Base-by-base conservation (phyloP, 192 early-diverging fungal species). In the Rhizophagus sp. region DNA sequence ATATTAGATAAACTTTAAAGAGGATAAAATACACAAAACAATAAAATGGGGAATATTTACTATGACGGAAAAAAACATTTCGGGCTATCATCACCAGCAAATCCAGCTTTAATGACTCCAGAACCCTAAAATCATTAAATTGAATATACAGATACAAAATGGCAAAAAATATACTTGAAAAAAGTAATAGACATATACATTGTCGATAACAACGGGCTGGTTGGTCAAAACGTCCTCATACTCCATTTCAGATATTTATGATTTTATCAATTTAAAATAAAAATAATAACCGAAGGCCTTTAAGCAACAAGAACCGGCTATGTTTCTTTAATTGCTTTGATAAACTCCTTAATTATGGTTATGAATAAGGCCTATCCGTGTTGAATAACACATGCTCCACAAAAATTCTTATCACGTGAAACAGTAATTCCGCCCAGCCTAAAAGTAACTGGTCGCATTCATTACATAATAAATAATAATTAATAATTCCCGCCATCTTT, bases 161-260 rank as follows among this genome's bases (percentile, higher is more conserved):
- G 24, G 39, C 11, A 33, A 34, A n/a, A 22, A 39, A n/a, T 41
- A 17, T 34, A 73, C 12, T 1, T 47, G 34, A 11, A 50, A 30
- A 27, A 50, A 50, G 8, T 62, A 83, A 47, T 47, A 47, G 11
- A 12, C 11, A 12, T 91, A 88, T 91, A 99, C 97, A 90, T 98
- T 98, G 89, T 99, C 98, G 84, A 99, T 97, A 70, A 99, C 98
- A 13, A 98, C 96, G 19, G 98, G 96, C 84, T 98, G 96, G 87
- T 99, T 99, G 30, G 96, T 97, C 79, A 98, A 83, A 22, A 97
- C 96, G 76, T 96, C 95, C 82, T 94, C 93, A 84, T 92, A 96
- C 73, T 97, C 95, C 95, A 92, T 82, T 27, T 30, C 81, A 27
- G 62, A 61, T 67, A 50, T 39, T 57, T 57, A 19, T 24, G 30